phyloP scores from a whole-genome alignment of 768 basidiomycete species.

The Exidia glandulosa region DNA sequence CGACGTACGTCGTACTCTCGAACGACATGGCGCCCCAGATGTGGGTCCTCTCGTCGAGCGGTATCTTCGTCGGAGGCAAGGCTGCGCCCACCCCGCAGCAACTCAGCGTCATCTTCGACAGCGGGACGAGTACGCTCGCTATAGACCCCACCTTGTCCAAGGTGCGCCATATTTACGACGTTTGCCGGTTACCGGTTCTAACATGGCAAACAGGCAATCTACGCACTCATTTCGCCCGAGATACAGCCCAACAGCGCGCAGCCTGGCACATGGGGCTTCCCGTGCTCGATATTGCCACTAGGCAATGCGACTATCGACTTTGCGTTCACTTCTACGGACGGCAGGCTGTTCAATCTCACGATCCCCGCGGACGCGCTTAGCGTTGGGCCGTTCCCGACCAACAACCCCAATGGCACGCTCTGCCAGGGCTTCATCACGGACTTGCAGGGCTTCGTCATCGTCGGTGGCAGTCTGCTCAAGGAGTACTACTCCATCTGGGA shows the following conservation, averaged over 20 bases:
- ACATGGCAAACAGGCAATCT: constrained; percentile 31
- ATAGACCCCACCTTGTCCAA: constrained; percentile 40
- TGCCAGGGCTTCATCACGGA: constrained; percentile 53
- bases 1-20: background rate
- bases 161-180: constrained; percentile 13
- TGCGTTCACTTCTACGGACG: constrained; percentile 37
- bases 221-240: constrained; percentile 45
- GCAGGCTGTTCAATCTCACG: constrained; percentile 41
- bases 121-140: constrained; percentile 45
- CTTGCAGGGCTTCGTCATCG: constrained; percentile 33
- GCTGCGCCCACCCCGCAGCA: constrained; percentile 31
- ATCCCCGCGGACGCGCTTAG: constrained; percentile 48
- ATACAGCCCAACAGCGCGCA: constrained; percentile 40
- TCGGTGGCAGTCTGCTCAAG: constrained; percentile 47
- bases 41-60: constrained; percentile 38
- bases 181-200: background rate
- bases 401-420: constrained; percentile 27
- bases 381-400: constrained; percentile 44
- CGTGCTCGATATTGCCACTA: constrained; percentile 34
- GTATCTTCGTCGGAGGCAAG: constrained; percentile 41
- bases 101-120: constrained; percentile 44
- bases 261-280: constrained; percentile 44
- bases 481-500: constrained; percentile 54
- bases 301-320: constrained; percentile 43
- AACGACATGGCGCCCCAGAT: constrained; percentile 6